Evolutionary conservation across 805 yeast species (phyloP).

Genomic region (Candida chilensis): DNA sequence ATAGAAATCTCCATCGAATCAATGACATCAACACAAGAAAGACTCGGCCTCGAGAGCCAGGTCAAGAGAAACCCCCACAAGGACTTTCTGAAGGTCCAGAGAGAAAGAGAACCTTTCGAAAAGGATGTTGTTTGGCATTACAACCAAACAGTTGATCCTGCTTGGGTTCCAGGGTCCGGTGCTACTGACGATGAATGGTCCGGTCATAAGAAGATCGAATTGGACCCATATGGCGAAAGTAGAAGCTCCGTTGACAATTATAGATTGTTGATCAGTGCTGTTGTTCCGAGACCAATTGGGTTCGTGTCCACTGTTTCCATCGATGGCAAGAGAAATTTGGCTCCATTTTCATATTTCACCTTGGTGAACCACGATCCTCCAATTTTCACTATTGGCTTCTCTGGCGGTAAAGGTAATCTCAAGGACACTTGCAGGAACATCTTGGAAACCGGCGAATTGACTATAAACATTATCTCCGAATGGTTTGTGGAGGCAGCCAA

Average conservation of each 20-base stretch:
- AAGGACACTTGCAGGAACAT: conserved; percentile 46
- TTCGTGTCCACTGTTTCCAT: conserved; percentile 37
- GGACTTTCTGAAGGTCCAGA: conserved; percentile 9
- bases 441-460: conserved; percentile 40
- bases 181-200: conserved; percentile 18
- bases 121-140: conserved; percentile 5
- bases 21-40: background rate
- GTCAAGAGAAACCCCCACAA: conserved; percentile 8
- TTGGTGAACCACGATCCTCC: conserved; percentile 49
- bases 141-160: conserved; percentile 13
- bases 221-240: conserved; percentile 23
- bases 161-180: conserved; percentile 22
- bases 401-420: conserved; percentile 21
- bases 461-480: conserved; percentile 49
- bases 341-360: conserved; percentile 54
- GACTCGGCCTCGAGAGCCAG: conserved; percentile 2
- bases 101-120: conserved; percentile 10
- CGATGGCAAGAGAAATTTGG: conserved; percentile 37
- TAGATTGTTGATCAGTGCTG: conserved; percentile 37
- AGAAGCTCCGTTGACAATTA: conserved; percentile 37
- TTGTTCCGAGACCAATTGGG: conserved; percentile 56
- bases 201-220: conserved; percentile 13
- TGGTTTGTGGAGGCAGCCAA: conserved; percentile 63
- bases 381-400: conserved; percentile 39
- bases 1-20: background rate